Conservation (phyloP, 139 green algal genomes). For the Spirogloea muscicola region DNA sequence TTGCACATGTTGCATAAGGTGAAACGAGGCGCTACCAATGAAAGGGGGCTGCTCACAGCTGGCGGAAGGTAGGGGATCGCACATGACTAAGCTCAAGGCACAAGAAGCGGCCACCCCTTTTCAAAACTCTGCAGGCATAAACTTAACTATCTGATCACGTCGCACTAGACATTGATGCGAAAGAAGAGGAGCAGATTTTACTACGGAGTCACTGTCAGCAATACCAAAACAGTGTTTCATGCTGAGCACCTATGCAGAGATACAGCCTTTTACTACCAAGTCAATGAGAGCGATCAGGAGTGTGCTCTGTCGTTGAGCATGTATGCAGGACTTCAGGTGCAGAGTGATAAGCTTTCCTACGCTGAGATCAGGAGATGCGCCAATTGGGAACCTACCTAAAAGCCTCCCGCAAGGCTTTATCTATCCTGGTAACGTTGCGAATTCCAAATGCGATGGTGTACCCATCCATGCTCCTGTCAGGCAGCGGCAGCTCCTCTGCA, state of each 20-base stretch:
- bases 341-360: no score
- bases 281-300: not conserved
- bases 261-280: not conserved
- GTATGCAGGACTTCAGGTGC: not conserved
- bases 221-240: not conserved
- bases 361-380: not conserved
- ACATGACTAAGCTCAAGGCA: slow-evolving; percentile 93
- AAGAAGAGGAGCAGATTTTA: not conserved
- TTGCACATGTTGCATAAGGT: no score
- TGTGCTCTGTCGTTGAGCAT: not conserved
- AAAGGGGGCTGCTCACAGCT: slow-evolving; percentile 43
- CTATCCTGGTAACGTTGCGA: slow-evolving; percentile 85
- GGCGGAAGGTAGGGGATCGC: slow-evolving; percentile 59
- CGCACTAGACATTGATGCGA: not conserved
- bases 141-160: not conserved
- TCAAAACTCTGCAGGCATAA: slow-evolving; percentile 64
- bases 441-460: slow-evolving; percentile 99
- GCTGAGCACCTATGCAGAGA: not conserved
- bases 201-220: not conserved
- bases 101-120: slow-evolving; percentile 75
- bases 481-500: slow-evolving; percentile 82
- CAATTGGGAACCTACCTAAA: slow-evolving; percentile 30
- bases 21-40: not conserved
- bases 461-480: slow-evolving; percentile 68
- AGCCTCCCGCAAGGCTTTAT: slow-evolving; percentile 78